phyloP scores from a whole-genome alignment of 2,329 filamentous ascomycete species.

The Drechmeria coniospora region DNA sequence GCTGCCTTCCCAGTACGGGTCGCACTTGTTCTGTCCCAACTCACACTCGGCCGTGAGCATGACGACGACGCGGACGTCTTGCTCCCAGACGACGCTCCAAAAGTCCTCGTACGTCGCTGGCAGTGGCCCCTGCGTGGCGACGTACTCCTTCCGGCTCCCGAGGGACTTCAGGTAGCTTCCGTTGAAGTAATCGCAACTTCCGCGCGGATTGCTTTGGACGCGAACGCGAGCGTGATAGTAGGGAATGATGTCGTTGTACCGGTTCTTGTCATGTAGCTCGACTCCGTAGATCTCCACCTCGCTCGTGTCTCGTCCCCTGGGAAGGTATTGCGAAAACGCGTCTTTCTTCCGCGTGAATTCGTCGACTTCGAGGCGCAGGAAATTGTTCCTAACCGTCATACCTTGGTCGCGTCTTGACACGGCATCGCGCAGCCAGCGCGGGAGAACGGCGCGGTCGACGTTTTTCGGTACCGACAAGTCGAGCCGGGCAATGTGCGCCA shows the following conservation, averaged over 20 bases:
- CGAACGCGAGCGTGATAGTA: constrained; percentile 88
- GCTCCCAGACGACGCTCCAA: constrained; percentile 95
- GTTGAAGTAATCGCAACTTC: constrained; percentile 86
- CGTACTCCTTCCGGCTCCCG: constrained; percentile 80
- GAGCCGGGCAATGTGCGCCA: constrained; percentile 80
- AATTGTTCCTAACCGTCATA: constrained; percentile 66
- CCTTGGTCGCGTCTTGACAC: constrained; percentile 55
- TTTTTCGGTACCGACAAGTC: constrained; percentile 33
- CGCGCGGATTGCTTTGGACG: constrained; percentile 49
- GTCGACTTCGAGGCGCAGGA: constrained; percentile 65
- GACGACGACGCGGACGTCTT: constrained; percentile 86
- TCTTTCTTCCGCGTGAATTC: constrained; percentile 91
- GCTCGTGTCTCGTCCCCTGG: constrained; percentile 13
- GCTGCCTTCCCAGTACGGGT: constrained; percentile 76
- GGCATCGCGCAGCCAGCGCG: constrained; percentile 62
- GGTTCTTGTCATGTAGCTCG: constrained; percentile 87
- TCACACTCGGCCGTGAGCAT: constrained; percentile 94
- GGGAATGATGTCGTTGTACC: constrained; percentile 95
- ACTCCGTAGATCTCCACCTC: constrained; percentile 71
- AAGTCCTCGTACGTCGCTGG: constrained; percentile 95
- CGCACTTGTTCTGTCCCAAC: constrained; percentile 85
- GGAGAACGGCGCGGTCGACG: constrained; percentile 40
- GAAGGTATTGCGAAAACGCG: constrained; percentile 39
- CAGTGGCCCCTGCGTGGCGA: constrained; percentile 86
- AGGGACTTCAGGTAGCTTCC: constrained; percentile 72